Evolutionary conservation across 805 yeast genomes (phyloP), one percentile per base, ranked within the genome.

Genomic region (Yarrowia osloensis): DNA sequence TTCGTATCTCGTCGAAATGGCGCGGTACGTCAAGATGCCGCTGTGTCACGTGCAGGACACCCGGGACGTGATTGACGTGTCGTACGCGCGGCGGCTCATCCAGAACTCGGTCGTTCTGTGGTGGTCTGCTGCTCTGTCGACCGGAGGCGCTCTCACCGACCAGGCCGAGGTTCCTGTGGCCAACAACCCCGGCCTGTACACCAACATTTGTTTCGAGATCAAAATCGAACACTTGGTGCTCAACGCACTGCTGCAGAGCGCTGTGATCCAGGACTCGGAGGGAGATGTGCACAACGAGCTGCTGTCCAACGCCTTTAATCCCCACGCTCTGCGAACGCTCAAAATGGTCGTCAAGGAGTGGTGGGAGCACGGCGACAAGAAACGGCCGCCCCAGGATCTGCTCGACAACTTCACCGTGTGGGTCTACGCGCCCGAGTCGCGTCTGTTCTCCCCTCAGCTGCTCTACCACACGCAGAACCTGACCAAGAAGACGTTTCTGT

Each of bases 51-150:
- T 94, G 70, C 87, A 86, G 70, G 81, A 86, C n/a, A 94, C 89
- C 77, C 88, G 90, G 0, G 90, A 85, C 71, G 79, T 92, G 72
- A 89, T 94, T 68, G 99, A 95, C 76, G 83, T 94, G 47, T 87
- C 87, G 67, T 95, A 91, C 76, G 96, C 98, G 0, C 81, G 99
- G 72, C 81, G 87, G 63, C 81, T 95, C 67, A 80, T 80, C 21
- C 82, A 85, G 55, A 84, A 85, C 57, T 85, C 86, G 68, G 84
- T 90, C 46, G 88, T 94, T 6, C 78, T 96, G 33, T 95, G 99
- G 98, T 95, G 99, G 98, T 90, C 97, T 0, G 85, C 87, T 3
- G 81, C 82, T 19, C 89, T 94, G 0, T 97, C 91, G 73, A 88
- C 85, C 73, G 98, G 97, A 33, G 97, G 97, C 0, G 74, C 79